phyloP scores from a whole-genome alignment of 768 basidiomycete genomes.

The Xerocomus spinulosus region DNA sequence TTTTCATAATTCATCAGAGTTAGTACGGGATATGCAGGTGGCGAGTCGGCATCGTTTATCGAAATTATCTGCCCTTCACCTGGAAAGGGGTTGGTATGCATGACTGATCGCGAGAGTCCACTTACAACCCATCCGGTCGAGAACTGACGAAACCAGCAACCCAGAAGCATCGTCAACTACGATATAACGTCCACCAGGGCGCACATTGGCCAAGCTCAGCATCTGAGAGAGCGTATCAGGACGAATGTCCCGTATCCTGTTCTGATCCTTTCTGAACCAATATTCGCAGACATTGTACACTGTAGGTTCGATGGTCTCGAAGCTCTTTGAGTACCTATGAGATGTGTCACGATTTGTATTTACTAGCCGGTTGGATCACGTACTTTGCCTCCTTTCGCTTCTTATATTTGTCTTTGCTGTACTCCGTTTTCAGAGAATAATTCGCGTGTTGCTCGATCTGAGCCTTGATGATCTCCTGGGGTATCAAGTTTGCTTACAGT shows the following conservation, averaged over 20 bases:
- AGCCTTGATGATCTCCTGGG: constrained; percentile 87
- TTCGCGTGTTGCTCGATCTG: constrained; percentile 93
- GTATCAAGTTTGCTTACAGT: constrained; percentile 9
- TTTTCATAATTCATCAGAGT: constrained; percentile 81
- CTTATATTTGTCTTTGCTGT: constrained; percentile 97
- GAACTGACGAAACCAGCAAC: constrained; percentile 73
- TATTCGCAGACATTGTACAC: constrained; percentile 84
- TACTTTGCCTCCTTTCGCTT: constrained; percentile 97
- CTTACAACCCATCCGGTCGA: constrained; percentile 84
- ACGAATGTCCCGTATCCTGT: constrained; percentile 77
- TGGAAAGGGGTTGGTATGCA: constrained; percentile 25
- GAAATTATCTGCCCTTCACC: constrained; percentile 79
- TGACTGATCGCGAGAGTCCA: not conserved
- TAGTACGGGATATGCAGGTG: constrained; percentile 85
- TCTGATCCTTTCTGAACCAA: constrained; percentile 83
- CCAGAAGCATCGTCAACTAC: constrained; percentile 93
- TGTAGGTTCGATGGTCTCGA: constrained; percentile 85
- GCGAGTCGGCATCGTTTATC: constrained; percentile 86
- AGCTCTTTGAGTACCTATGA: constrained; percentile 76
- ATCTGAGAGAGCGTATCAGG: constrained; percentile 88
- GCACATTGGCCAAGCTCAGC: constrained; percentile 74
- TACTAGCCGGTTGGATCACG: constrained; percentile 20
- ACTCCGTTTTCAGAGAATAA: constrained; percentile 93
- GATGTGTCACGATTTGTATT: not conserved
- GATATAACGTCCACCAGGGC: constrained; percentile 83